A percentile compares a stretch with the other conserved stretches of the same genome.
Conservation (phyloP, 805 yeast species). For the Candida boleticola region DNA sequence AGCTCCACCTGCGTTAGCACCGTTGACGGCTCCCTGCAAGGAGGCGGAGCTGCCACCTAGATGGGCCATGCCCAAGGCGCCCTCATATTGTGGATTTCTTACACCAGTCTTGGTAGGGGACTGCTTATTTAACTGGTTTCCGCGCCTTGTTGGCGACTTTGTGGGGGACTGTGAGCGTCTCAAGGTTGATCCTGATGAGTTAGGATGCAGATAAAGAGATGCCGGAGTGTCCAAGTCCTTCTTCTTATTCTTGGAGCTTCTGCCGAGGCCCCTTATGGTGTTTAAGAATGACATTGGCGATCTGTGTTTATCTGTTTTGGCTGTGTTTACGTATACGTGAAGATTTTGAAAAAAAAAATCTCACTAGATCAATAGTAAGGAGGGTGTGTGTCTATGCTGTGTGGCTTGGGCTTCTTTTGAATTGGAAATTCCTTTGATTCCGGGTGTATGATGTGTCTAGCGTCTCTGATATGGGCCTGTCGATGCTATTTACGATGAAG, state of each 20-base stretch:
- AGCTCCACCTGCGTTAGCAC: not conserved
- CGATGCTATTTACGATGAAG: no score
- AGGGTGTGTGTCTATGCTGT: no score
- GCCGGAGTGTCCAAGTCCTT: conserved; percentile 31
- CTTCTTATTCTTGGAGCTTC: conserved; percentile 45
- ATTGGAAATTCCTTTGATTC: no score
- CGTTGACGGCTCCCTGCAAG: not conserved
- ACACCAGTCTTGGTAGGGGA: conserved; percentile 18
- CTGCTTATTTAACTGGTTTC: conserved; percentile 14
- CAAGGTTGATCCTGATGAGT: conserved; percentile 31
- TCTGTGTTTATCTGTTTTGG: not conserved
- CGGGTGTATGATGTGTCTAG: no score
- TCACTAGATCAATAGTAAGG: no score
- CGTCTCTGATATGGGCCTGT: no score
- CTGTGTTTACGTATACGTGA: no score
- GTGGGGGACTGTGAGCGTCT: conserved; percentile 39
- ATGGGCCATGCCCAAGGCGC: not conserved
- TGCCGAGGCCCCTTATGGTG: conserved; percentile 47
- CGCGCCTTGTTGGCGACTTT: conserved; percentile 42
- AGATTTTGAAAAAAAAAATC: no score
- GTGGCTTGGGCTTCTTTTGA: no score
- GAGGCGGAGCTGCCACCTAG: not conserved
- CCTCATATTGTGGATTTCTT: not conserved
- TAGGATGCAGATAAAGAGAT: conserved; percentile 30
- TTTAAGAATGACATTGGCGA: conserved; percentile 43